These are phyloP conservation scores for Phytophthora capsici DNA, from an alignment of 352 stramenopile species.

Conservation along the genomic window DNA sequence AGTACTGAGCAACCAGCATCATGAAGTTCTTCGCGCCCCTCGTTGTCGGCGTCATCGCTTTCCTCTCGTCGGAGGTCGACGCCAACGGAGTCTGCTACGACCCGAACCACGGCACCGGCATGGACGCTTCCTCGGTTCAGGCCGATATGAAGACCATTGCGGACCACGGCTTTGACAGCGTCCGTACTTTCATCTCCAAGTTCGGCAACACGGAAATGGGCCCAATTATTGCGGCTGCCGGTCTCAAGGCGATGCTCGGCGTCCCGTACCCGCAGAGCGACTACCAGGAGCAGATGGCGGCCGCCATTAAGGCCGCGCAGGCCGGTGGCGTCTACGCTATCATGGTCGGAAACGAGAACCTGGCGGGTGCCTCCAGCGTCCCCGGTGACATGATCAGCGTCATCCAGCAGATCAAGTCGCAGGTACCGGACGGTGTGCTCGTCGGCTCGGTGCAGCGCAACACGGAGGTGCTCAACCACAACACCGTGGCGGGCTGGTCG, in stretches of 20 bases:
- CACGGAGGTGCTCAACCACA: conserved; percentile 46
- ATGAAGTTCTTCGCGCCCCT: conserved; percentile 47
- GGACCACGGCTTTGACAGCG: conserved; percentile 51
- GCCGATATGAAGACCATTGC: conserved; percentile 56
- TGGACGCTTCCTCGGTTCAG: conserved; percentile 38
- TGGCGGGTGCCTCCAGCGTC: conserved; percentile 28
- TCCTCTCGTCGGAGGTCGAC: conserved; percentile 38
- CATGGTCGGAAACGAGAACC: conserved; percentile 70
- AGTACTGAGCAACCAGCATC: conserved; percentile 11
- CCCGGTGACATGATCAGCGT: conserved; percentile 40
- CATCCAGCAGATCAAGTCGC: conserved; percentile 51
- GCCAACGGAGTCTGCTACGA: conserved; percentile 70
- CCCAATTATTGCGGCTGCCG: conserved; percentile 44
- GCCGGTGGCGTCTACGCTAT: conserved; percentile 52
- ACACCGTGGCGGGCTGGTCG: conserved; percentile 24
- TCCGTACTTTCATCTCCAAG: conserved; percentile 64
- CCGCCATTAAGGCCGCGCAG: conserved; percentile 45
- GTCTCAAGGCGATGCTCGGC: conserved; percentile 47
- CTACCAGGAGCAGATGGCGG: conserved; percentile 38
- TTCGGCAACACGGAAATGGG: conserved; percentile 53
- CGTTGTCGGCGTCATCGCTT: conserved; percentile 35
- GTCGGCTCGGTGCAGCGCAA: conserved; percentile 66
- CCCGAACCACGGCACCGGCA: conserved; percentile 42
- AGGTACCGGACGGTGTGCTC: conserved; percentile 43
- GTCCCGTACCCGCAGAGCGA: conserved; percentile 52